phyloP scores from a whole-genome alignment of 2,329 filamentous ascomycete genomes.

The Fusarium gaditjirri region DNA sequence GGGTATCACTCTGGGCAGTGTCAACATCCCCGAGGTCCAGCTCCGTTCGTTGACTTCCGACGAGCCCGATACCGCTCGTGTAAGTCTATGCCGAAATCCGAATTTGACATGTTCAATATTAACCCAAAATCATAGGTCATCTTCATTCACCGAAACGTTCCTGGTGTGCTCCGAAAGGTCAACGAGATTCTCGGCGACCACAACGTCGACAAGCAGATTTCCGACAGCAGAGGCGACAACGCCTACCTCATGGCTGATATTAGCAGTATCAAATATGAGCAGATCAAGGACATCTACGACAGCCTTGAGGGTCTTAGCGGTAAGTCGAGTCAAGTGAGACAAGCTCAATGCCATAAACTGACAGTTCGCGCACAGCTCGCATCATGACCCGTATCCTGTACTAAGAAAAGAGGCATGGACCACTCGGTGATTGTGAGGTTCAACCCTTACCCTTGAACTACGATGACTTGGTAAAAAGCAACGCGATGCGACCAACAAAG shows the following conservation, averaged over 20 bases:
- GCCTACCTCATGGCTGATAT: slow-evolving; percentile 99
- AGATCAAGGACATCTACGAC: slow-evolving; percentile 88
- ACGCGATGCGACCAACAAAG: slow-evolving; percentile 26
- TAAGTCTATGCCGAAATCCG: slow-evolving; percentile 46
- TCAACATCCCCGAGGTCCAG: slow-evolving; percentile 96
- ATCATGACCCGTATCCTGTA: slow-evolving; percentile 61
- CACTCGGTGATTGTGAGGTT: slow-evolving; percentile 12
- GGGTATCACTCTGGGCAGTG: slow-evolving; percentile 88
- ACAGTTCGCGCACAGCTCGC: slow-evolving; percentile 49
- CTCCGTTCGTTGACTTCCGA: slow-evolving; percentile 91
- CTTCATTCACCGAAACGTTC: slow-evolving; percentile 96
- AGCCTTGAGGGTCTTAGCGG: slow-evolving; percentile 83
- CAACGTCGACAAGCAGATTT: slow-evolving; percentile 99
- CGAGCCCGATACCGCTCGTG: slow-evolving; percentile 87
- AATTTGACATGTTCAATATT: slow-evolving; percentile 8
- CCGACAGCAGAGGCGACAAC: slow-evolving; percentile 91
- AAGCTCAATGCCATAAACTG: slow-evolving; percentile 13
- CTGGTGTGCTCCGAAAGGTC: slow-evolving; percentile 92
- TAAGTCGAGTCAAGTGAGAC: slow-evolving; percentile 57
- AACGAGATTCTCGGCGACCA: slow-evolving; percentile 95
- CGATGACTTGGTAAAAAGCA: slow-evolving; percentile 11
- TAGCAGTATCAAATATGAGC: slow-evolving; percentile 80
- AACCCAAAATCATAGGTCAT: slow-evolving; percentile 68
- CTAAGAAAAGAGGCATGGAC: slow-evolving; percentile 43
- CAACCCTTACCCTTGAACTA: slow-evolving; percentile 28